Evolutionary conservation across 202 grass and related monocot genomes (phyloP).

Genomic region (Brachypodium distachyon): DNA sequence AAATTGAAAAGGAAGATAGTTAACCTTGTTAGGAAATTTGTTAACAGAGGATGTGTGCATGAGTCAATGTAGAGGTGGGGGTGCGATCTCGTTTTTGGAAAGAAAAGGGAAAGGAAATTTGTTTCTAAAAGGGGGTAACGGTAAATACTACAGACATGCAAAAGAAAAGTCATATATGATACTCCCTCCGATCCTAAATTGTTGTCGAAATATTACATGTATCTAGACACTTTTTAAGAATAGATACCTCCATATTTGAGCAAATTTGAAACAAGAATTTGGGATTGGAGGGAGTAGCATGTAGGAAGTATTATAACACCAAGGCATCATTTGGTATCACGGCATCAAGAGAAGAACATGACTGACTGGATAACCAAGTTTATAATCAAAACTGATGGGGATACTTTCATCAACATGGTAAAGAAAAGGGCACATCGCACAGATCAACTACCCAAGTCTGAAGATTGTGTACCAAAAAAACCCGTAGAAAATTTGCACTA

Average conservation of each 20-base stretch:
- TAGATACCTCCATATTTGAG: too few relatives aligned
- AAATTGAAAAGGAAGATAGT: conserved; percentile 12
- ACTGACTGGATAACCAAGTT: neutral
- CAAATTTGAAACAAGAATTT: too few relatives aligned
- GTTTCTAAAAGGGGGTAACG: neutral
- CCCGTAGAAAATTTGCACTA: neutral
- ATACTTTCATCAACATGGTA: neutral
- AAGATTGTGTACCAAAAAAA: neutral
- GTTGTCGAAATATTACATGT: too few relatives aligned
- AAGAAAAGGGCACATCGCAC: neutral
- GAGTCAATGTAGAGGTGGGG: too few relatives aligned
- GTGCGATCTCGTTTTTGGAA: too few relatives aligned
- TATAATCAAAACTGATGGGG: neutral
- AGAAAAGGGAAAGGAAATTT: neutral
- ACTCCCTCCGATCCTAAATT: too few relatives aligned
- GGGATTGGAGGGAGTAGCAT: too few relatives aligned
- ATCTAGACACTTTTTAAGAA: too few relatives aligned
- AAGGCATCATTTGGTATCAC: neutral
- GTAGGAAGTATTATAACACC: neutral
- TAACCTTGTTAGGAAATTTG: neutral
- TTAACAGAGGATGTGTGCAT: too few relatives aligned
- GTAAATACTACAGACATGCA: neutral
- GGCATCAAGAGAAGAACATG: conserved; percentile 2
- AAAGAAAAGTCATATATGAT: neutral
- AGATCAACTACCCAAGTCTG: neutral